Conservation (phyloP, 768 basidiomycete genomes). For the Russula olivacea region DNA sequence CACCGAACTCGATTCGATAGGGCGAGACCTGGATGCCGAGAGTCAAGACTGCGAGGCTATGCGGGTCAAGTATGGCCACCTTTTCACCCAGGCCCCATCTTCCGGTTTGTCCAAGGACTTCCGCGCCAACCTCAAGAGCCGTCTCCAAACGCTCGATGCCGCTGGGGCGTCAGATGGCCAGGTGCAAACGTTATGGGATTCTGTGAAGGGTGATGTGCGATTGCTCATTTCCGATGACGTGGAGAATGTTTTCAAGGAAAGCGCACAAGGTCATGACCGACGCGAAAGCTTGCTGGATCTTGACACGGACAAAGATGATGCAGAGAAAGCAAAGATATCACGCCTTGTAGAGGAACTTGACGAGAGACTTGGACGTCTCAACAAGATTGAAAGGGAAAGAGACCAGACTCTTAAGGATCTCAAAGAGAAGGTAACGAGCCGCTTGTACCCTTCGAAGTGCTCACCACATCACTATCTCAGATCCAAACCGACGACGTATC, state of each 20-base stretch:
- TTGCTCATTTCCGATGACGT: constrained; percentile 53
- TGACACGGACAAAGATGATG: constrained; percentile 61
- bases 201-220: constrained; percentile 57
- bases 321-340: constrained; percentile 62
- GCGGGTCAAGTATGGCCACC: constrained; percentile 81
- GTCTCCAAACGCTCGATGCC: constrained; percentile 62
- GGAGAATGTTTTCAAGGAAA: constrained; percentile 59
- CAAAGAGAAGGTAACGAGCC: constrained; percentile 76
- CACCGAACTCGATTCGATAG: constrained; percentile 54
- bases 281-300: constrained; percentile 60
- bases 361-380: constrained; percentile 67
- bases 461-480: constrained; percentile 36
- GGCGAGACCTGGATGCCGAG: constrained; percentile 72
- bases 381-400: constrained; percentile 80
- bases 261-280: constrained; percentile 37
- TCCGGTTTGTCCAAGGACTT: constrained; percentile 63
- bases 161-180: constrained; percentile 77
- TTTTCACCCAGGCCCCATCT: constrained; percentile 83
- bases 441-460: not conserved
- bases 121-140: constrained; percentile 75
- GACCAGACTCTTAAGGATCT: constrained; percentile 86
- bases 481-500: constrained; percentile 96
- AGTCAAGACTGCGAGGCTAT: constrained; percentile 81
- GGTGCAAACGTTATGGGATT: constrained; percentile 65
- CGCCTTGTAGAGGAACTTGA: constrained; percentile 69